These are phyloP conservation scores for Tuber aestivum DNA, from an alignment of 495 filamentous ascomycete genomes.

Conservation along the genomic window DNA sequence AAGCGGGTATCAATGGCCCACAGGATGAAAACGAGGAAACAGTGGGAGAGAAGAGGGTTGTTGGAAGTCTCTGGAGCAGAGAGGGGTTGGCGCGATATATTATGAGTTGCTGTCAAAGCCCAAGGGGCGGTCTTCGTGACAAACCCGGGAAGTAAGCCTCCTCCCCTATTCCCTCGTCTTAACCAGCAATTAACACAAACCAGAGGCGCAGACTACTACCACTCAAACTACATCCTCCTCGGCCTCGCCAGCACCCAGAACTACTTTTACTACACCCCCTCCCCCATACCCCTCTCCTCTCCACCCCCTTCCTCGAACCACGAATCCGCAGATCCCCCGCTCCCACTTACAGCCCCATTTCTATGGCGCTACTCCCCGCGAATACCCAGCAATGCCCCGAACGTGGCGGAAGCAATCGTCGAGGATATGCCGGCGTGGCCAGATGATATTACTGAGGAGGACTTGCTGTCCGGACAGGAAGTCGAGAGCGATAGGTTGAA, in stretches of 20 bases:
- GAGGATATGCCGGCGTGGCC: constrained; percentile 30
- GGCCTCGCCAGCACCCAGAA: constrained; percentile 80
- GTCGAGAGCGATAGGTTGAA: constrained; percentile 51
- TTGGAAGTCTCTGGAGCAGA: constrained; percentile 63
- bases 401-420: constrained; percentile 23
- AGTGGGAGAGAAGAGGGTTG: constrained; percentile 39
- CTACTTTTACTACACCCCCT: constrained; percentile 57
- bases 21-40: constrained; percentile 26
- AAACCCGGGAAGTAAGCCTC: constrained; percentile 79
- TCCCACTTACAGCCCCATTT: constrained; percentile 55
- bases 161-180: not conserved
- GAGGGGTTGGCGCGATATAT: constrained; percentile 85
- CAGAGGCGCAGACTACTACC: constrained; percentile 78
- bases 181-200: constrained; percentile 6
- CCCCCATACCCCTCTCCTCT: constrained; percentile 23
- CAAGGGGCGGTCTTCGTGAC: constrained; percentile 77
- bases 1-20: constrained; percentile 57
- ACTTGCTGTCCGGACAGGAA: constrained; percentile 40
- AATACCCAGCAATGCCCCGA: constrained; percentile 35
- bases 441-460: constrained; percentile 23
- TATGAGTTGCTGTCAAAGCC: constrained; percentile 74
- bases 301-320: constrained; percentile 2
- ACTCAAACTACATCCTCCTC: constrained; percentile 81
- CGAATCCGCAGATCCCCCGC: constrained; percentile 35
- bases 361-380: constrained; percentile 57